Evolutionary conservation across 1,284 basidiomycete species (phyloP), one percentile per base, ranked within the genome.

Genomic region (Anthracocystis walkeri): DNA sequence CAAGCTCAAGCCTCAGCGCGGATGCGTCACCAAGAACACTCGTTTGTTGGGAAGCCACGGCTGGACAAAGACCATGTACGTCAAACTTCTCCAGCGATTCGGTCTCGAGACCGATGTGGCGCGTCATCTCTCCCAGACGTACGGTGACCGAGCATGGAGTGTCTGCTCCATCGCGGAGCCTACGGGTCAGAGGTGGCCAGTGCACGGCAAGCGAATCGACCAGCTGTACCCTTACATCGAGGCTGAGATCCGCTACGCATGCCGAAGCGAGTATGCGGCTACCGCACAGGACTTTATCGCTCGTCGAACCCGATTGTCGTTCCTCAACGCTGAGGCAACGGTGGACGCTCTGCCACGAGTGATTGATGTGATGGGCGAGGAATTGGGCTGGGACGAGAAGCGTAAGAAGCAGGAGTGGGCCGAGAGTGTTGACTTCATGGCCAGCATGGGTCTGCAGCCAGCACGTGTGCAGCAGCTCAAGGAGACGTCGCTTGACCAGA

Each of bases 61-160:
- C 10, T 99, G 96, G 96, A 92, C 90, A 84, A 89, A 92, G 81
- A 95, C 94, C 82, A 96, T 97, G 94, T 98, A 97, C 86, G 96
- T 98, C 87, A 93, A 93, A 74, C 88, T 99, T 64, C 92, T 96
- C 80, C 96, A 99, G 87, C 91, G 79, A 72, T 87, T 78, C 85
- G 94, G 95, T 62, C 87, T 97, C 31, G 92, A 95, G 79, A 92
- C 93, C 2, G 94, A 96, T 31, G 93, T 98, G 18, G 96, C 96
- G 12, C 92, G 92, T 83, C 94, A 98, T 84, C 89, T 99, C 4
- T 91, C 95, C n/a, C 90, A 93, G 65, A 93, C 91, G 79, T 98
- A 98, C 84, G 96, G 96, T 54, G 95, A 97, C 86, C 91, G 95
- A 58, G 95, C 96, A 0, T 98, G 95, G 95, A 92, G 92, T 4